Base-by-base conservation (phyloP, 2,329 filamentous ascomycete genomes). In the Lomentospora prolificans region DNA sequence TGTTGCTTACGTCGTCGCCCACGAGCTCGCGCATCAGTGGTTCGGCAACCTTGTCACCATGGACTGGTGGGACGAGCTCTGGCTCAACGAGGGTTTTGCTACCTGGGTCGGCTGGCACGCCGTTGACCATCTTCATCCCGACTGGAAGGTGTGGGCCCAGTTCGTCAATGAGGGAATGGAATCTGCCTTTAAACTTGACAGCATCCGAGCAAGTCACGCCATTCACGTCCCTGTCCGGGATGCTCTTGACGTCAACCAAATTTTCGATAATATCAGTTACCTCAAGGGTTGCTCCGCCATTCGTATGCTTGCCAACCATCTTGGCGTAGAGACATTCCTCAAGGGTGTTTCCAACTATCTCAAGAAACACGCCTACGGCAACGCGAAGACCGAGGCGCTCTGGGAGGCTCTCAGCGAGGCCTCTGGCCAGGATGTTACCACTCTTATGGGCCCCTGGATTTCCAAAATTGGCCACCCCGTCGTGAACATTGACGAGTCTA, bases 21-120 rank as follows among this genome's bases (percentile, higher is more conserved):
- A 99, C 71, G 94, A 99, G 70, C 79, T 99, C 59, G 94, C 91
- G 56, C 90, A 96, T 67, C 90, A 95, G 73, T 96, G 91, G 91
- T 96, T 96, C 64, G 90, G 90, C 36, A 95, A 96, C 69, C 80
- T 96, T 9, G 90, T 95, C 46, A 96, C 91, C 4, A 96, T 96
- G 90, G 89, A 95, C 69, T 96, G 90, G 90, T 94, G 89, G 89
- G 89, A 86, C 66, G 88, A 95, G 73, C 80, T 94, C 41, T 96
- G 90, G 90, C 79, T 95, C 54, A 95, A 95, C 65, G 92, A 97
- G 71, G 91, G 91, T 10, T 99, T 99, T 67, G 94, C 94, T 44
- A 99, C 94, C 3, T 97, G 92, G 92, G 92, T 96, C 46, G 94
- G 92, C 54, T 99, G 92, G 92, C 80, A 91, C 59, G 91, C 90